Evolutionary conservation across 129 eudicot species (phyloP), one percentile per base, ranked within the genome.

Genomic region (Lactuca saligna): DNA sequence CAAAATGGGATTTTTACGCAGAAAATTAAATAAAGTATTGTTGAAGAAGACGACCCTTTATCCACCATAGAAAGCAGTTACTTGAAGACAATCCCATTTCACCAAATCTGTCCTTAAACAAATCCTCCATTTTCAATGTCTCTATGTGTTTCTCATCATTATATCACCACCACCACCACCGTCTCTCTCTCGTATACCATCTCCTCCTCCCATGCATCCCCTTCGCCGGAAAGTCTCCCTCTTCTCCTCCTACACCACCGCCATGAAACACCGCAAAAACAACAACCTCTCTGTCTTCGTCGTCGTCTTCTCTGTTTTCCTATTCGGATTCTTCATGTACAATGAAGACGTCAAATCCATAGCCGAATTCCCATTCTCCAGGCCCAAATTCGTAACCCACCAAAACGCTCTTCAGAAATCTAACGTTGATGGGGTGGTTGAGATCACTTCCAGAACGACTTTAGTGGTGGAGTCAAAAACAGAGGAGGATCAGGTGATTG

Each of bases 261-360:
- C 82, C 63, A 85, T 88, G 96, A 88, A 88, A 71, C 87, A 68
- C 66, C 82, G 95, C 10, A 91, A 86, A 69, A 82, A 79, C 73
- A 83, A 73, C 57, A 87, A 83, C 66, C 72, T 89, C 17, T 83
- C 98, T 2, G 67, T 87, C 8, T 86, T 88, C 76, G 78, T 85
- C 0, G 89, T 86, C 8, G 90, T 89, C 7, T 82, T 83, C 71
- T 86, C 96, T n/a, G 76, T 89, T 5, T 87, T 92, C 49, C 80
- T 92, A 3, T 89, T 89, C 46, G 98, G 91, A 0, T 81, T 90
- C 68, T 92, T 92, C 79, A 80, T 92, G 82, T 92, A 92, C 85
- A 92, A 89, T 56, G 98, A 92, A 41, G 97, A 93, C 59, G 88
- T 93, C 1, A 89, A 93, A 58, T 86, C 98, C 42, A 86, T 92